Conservation (phyloP, 345 rosid genomes). For the Eucalyptus erythrocorys region DNA sequence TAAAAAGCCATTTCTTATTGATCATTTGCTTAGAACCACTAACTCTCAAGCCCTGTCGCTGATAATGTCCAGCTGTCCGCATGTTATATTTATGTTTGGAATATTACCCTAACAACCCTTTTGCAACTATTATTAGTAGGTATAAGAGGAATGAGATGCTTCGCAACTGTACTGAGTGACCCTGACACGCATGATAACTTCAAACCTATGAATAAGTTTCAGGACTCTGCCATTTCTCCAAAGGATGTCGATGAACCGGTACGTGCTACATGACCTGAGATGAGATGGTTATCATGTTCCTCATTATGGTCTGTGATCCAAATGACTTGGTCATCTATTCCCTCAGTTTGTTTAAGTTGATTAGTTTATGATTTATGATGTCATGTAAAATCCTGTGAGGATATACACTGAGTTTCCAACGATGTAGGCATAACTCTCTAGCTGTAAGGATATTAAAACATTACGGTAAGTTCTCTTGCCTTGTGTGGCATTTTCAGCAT, state of each 20-base stretch:
- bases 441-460: slow-evolving; percentile 71
- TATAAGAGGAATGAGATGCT: slow-evolving; percentile 34
- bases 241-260: slow-evolving; percentile 72
- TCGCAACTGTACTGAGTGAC: slow-evolving; percentile 45
- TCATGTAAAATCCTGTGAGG: slow-evolving; percentile 75
- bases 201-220: slow-evolving; percentile 46
- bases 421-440: slow-evolving; percentile 80
- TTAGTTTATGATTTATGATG: slow-evolving; percentile 50
- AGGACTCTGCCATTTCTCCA: slow-evolving; percentile 31
- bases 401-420: slow-evolving; percentile 80
- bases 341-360: background rate
- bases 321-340: background rate
- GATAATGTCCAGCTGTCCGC: background rate
- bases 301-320: background rate
- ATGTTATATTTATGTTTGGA: no score
- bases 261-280: background rate
- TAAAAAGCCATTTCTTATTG: background rate
- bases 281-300: background rate
- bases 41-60: background rate
- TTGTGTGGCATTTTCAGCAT: background rate
- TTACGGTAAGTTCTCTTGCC: slow-evolving; percentile 36
- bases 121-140: slow-evolving; percentile 13
- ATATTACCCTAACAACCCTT: background rate
- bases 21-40: background rate
- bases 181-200: slow-evolving; percentile 91